Conservation (phyloP, 805 yeast genomes). For the Pichia kluyveri region DNA sequence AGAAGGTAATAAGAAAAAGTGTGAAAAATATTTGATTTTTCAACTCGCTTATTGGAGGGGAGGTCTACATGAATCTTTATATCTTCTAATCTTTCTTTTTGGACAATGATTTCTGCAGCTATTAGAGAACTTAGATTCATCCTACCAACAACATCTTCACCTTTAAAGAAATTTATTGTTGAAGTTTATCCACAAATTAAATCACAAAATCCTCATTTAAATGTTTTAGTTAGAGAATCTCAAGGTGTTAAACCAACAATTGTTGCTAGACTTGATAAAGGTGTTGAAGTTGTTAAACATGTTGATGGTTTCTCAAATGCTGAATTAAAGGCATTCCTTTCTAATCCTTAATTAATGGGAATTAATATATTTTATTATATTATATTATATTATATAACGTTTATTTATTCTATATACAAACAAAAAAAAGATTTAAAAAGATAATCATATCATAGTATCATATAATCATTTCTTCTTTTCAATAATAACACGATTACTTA, state of each 20-base stretch:
- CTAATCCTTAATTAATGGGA: conserved; percentile 6
- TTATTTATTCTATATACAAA: background rate
- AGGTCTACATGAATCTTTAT: too few relatives aligned
- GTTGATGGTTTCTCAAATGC: conserved; percentile 40
- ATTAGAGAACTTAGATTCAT: conserved; percentile 77
- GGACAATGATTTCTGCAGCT: conserved; percentile 32
- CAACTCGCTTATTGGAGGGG: too few relatives aligned
- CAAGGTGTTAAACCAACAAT: conserved; percentile 64
- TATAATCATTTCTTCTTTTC: conserved; percentile 12
- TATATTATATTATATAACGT: too few relatives aligned
- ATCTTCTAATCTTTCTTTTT: background rate
- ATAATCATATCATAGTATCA: background rate
- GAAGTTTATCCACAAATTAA: conserved; percentile 58
- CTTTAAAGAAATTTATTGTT: conserved; percentile 53
- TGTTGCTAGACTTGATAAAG: conserved; percentile 62
- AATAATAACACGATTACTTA: conserved; percentile 20
- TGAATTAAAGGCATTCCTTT: conserved; percentile 32
- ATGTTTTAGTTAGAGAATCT: conserved; percentile 73
- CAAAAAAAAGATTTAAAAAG: background rate
- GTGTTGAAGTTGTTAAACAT: conserved; percentile 39
- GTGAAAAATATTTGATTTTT: background rate
- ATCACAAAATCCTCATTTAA: conserved; percentile 54
- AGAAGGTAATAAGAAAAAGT: too few relatives aligned
- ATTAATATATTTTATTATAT: background rate
- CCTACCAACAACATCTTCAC: conserved; percentile 65